These are phyloP conservation scores for Sistotremastrum suecicum DNA, from an alignment of 768 basidiomycete species.

Conservation along the genomic window DNA sequence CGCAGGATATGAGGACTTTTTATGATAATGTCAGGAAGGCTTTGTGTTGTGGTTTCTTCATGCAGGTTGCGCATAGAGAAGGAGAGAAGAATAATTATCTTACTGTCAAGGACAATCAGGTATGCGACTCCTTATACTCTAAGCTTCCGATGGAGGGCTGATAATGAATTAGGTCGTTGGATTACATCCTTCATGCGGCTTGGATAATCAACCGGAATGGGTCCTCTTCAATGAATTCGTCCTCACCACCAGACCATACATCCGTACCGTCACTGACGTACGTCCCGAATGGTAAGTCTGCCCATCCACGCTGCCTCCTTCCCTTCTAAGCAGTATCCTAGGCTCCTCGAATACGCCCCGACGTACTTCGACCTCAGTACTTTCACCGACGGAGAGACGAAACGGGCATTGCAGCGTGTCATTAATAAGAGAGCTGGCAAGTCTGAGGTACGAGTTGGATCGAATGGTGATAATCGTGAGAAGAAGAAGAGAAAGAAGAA, in stretches of 20 bases:
- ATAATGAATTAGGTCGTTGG: constrained; percentile 37
- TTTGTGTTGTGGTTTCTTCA: constrained; percentile 89
- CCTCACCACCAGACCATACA: constrained; percentile 75
- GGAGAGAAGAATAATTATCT: constrained; percentile 78
- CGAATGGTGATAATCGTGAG: constrained; percentile 3
- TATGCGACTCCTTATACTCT: constrained; percentile 14
- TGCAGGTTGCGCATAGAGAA: constrained; percentile 95
- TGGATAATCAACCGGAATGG: constrained; percentile 85
- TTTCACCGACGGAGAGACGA: constrained; percentile 62
- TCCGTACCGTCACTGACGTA: constrained; percentile 84
- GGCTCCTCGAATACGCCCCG: constrained; percentile 49
- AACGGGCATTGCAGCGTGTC: constrained; percentile 43
- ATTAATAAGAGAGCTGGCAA: constrained; percentile 40
- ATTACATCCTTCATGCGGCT: constrained; percentile 77
- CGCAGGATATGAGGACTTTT: constrained; percentile 54
- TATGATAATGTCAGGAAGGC: constrained; percentile 67
- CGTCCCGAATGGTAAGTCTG: constrained; percentile 65
- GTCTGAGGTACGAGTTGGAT: constrained; percentile 13
- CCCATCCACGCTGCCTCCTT: not conserved
- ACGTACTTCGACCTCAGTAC: constrained; percentile 54
- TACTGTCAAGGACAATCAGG: constrained; percentile 94
- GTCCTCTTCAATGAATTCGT: constrained; percentile 93
- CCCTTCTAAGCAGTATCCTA: constrained; percentile 11
- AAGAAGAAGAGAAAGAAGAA: constrained; percentile 9
- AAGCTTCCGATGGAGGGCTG: not conserved